phyloP scores from a whole-genome alignment of 2,329 filamentous ascomycete species.

The Alternaria atra region DNA sequence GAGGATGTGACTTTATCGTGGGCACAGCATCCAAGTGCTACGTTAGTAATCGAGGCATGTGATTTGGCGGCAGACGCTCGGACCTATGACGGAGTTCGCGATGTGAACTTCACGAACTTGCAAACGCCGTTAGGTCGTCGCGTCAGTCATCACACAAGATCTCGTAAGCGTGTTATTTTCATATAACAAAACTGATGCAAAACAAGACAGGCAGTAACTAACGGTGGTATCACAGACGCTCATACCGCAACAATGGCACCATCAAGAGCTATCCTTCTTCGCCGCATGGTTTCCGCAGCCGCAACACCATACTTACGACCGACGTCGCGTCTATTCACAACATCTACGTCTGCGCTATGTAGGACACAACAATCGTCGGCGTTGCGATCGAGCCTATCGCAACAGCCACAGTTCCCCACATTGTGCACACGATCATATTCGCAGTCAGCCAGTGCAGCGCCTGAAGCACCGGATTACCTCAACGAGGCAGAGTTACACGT shows the following conservation, averaged over 20 bases:
- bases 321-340: constrained; percentile 32
- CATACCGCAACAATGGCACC: constrained; percentile 42
- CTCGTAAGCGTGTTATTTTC: constrained; percentile 19
- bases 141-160: constrained; percentile 10
- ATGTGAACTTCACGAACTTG: constrained; percentile 17
- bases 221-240: constrained; percentile 7
- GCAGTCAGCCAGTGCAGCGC: constrained; percentile 27
- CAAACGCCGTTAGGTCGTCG: constrained; percentile 24
- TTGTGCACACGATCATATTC: constrained; percentile 34
- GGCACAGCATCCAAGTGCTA: neutral
- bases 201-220: constrained; percentile 17
- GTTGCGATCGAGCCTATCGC: constrained; percentile 15
- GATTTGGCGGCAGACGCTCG: constrained; percentile 39
- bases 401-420: constrained; percentile 15
- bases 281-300: constrained; percentile 30
- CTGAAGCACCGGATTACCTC: constrained; percentile 58
- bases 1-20: neutral
- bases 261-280: constrained; percentile 40
- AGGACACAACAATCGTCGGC: constrained; percentile 14
- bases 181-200: constrained; percentile 5
- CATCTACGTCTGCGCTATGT: constrained; percentile 16
- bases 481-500: constrained; percentile 57
- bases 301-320: constrained; percentile 28
- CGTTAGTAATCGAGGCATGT: constrained; percentile 35
- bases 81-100: constrained; percentile 43